Base-by-base conservation (phyloP, 1,139 yeast species). In the Hyphopichia buzzinii region DNA sequence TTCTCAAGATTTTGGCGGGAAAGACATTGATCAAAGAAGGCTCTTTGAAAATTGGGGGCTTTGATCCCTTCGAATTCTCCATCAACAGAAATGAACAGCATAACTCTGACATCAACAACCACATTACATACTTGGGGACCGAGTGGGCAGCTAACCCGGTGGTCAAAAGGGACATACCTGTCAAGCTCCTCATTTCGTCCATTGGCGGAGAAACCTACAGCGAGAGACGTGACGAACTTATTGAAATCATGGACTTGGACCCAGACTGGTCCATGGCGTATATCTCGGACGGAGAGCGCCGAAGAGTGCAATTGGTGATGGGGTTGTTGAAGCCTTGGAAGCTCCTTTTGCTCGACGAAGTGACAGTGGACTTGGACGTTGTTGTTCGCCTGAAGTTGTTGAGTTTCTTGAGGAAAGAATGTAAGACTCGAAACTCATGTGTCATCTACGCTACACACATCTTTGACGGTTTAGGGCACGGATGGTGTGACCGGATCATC, bases 111-210 rank as follows among this genome's bases (percentile, higher is more conserved):
- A 70, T 70, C 42, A 71, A 71, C 48, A 63, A 59, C 43, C 61
- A 62, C 40, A 68, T 70, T 38, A 86, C 96, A 0, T 92, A 92
- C 56, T 66, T 92, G 33, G 98, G 98, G 3, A 92, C 97, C 0
- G 98, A 92, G 57, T 92, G 98, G 98, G 96, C 96, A 6, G 79
- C 86, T 36, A 92, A 89, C 62, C 87, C 90, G 15, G 81, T 89
- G 33, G 94, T 90, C 3, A 81, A 90, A 50, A 71, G 96, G 46
- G 98, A 92, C 56, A 86, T 92, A 39, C 88, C 95, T 0, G 97
- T 92, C 6, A 73, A 81, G 19, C 77, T 85, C 30, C 67, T 92
- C 43, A 74, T 92, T 31, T 74, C 84, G 14, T 83, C 95, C 15
- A 79, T 92, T 42, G 98, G 98, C 0, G 95, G 96, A 7, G 82